Base-by-base conservation (phyloP, 768 basidiomycete species). In the Cystofilobasidium capitatum region DNA sequence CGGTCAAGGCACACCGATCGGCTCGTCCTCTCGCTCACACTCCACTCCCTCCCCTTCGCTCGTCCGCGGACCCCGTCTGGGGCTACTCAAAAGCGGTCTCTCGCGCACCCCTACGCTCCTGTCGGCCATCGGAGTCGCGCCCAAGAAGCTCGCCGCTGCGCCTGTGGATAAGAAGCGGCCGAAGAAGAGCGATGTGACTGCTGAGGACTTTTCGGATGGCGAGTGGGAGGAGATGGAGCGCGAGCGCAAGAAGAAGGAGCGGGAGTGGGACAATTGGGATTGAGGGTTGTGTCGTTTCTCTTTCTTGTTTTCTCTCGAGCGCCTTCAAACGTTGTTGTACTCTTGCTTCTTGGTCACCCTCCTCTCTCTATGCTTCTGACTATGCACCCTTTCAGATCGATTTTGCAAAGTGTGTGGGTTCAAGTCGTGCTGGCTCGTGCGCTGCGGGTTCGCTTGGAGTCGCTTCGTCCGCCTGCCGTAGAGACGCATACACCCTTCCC, bases 181-280 rank as follows among this genome's bases (percentile, higher is more conserved):
- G 29, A 68, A 45, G 62, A 68, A 68, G 35, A 44, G 66, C 10
- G 66, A 68, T 36, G 39, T 57, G 9, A 37, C 47, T 22, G 51
- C 39, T 14, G 66, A 68, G 8, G 60, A 68, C 42, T 62, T 40
- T 33, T 54, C 51, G n/a, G 60, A 62, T 35, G 66, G 61, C 26
- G 66, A 68, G 51, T 68, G 66, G 66, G 66, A 68, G 54, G 66
- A 68, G 66, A 58, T 62, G 51, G 49, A 62, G 60, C 55, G 45
- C 33, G 66, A 60, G 51, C 61, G 61, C 44, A 37, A 33, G 33
- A 62, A 57, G 51, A 51, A 42, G 55, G 66, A 68, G 58, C 51
- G 58, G 13, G 65, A 66, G 33, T 51, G 47, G 35, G 58, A 61
- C 17, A 20, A 29, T 12, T 66, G 65, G 49, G 63, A 55, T 20